These are phyloP conservation scores for Lepidium africanum DNA, from an alignment of 345 rosid species.

Conservation along the genomic window DNA sequence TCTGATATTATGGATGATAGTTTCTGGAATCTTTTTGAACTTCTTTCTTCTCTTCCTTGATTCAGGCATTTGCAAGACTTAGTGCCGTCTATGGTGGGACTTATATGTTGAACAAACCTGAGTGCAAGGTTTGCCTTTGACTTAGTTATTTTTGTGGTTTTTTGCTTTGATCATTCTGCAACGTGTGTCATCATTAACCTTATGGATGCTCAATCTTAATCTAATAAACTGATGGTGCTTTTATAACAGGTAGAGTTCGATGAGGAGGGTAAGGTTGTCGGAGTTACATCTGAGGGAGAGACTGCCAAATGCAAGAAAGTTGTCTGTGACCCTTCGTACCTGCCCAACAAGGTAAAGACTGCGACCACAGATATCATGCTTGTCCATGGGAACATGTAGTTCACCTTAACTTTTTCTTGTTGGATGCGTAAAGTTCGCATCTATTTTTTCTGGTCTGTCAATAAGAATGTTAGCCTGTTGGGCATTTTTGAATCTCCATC, in stretches of 20 bases:
- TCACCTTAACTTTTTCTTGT: not conserved
- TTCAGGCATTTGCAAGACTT: slow-evolving; percentile 93
- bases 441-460: not conserved
- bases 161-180: not conserved
- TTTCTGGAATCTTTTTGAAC: slow-evolving; percentile 32
- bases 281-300: slow-evolving; percentile 97
- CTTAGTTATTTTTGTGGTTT: not conserved
- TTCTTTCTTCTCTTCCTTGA: not conserved
- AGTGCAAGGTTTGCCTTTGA: slow-evolving; percentile 61
- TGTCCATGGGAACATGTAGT: not conserved
- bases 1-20: not conserved
- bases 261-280: slow-evolving; percentile 73
- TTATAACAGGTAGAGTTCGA: slow-evolving; percentile 73
- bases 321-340: slow-evolving; percentile 96
- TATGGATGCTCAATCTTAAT: not conserved
- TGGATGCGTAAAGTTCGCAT: not conserved
- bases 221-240: slow-evolving; percentile 9
- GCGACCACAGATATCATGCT: not conserved
- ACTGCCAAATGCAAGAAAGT: slow-evolving; percentile 97
- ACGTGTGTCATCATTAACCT: not conserved
- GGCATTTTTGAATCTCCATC: not conserved
- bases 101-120: slow-evolving; percentile 92
- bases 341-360: slow-evolving; percentile 65
- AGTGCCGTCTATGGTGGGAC: slow-evolving; percentile 99
- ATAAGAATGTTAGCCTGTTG: not conserved